Conservation (phyloP, 2,329 filamentous ascomycete species). For the Bisporella sp. region DNA sequence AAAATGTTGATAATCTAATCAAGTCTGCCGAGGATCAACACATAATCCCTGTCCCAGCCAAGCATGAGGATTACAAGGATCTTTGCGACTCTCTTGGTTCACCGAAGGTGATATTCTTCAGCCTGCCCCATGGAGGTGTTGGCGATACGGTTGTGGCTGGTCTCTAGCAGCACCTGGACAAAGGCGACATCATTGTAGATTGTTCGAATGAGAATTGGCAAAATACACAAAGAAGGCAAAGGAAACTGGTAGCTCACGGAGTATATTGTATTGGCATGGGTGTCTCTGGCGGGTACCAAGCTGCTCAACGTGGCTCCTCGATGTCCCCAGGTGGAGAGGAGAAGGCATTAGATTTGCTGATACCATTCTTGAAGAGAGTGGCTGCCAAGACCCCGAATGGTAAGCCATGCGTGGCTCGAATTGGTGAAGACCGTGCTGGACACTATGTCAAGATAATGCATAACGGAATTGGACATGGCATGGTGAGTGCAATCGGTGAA, state of each 20-base stretch:
- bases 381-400: slow-evolving; percentile 53
- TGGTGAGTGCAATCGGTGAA: slow-evolving; percentile 37
- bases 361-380: slow-evolving; percentile 54
- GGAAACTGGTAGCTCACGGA: slow-evolving; percentile 45
- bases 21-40: neutral
- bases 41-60: too few species aligned
- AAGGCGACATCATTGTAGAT: slow-evolving; percentile 61
- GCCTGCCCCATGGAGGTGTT: slow-evolving; percentile 39
- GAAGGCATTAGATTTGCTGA: slow-evolving; percentile 42
- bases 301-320: slow-evolving; percentile 57
- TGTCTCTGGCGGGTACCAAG: slow-evolving; percentile 63
- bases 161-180: slow-evolving; percentile 40
- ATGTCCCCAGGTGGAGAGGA: slow-evolving; percentile 58
- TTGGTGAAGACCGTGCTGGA: slow-evolving; percentile 56
- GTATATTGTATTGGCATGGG: slow-evolving; percentile 63
- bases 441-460: slow-evolving; percentile 74
- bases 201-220: slow-evolving; percentile 62
- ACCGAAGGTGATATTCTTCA: slow-evolving; percentile 46
- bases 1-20: neutral
- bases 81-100: slow-evolving; percentile 33
- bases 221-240: slow-evolving; percentile 56
- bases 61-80: neutral
- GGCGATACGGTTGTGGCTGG: slow-evolving; percentile 32
- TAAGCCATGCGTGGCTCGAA: slow-evolving; percentile 52
- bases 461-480: slow-evolving; percentile 67